Base-by-base conservation (phyloP, 192 early-diverging fungal genomes). In the Linnemannia zychae region DNA sequence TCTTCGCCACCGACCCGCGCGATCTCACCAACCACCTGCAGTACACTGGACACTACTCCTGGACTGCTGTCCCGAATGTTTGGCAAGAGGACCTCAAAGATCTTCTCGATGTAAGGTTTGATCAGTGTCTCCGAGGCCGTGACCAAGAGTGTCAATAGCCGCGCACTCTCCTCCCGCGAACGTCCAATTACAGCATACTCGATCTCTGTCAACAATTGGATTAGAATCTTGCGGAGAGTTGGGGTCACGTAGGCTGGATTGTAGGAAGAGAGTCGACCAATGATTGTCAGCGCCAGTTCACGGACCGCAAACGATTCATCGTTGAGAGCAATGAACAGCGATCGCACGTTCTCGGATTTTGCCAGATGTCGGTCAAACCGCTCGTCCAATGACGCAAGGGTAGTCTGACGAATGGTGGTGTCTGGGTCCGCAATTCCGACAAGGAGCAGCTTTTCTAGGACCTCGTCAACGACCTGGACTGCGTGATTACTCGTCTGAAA, bases 161-260 rank as follows among this genome's bases (percentile, higher is more conserved):
- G 90, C 6, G 96, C 94, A 66, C 94, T 92, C 84, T 97, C 96
- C 86, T 97, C 96, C 57, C 95, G 95, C 78, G 95, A 95, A 40
- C 95, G 92, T 47, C 73, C 93, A 2, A 92, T 84, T 13, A 87
- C 87, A 4, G 97, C 94, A 85, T 96, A 97, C 84, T 99, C 96
- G 20, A 99, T 87, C 87, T 99, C 97, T 31, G 96, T 96, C 66
- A 99, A 79, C 4, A 99, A 83, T 71, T 97, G 94, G 75, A 97
- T 95, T 15, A 98, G 78, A 2, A 94, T 92, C 77, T 97, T 96
- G 24, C 96, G 90, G 40, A 99, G 89, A 0, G 93, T 94, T 3
- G 98, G 97, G 87, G 96, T 91, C 6, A 98, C 95, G 80, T 97
- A 97, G 1, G 97, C 97, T 12, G 98, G 98, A 82, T 99, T 99